phyloP scores from a whole-genome alignment of 768 basidiomycete genomes.

The Pulveroboletus sp. region DNA sequence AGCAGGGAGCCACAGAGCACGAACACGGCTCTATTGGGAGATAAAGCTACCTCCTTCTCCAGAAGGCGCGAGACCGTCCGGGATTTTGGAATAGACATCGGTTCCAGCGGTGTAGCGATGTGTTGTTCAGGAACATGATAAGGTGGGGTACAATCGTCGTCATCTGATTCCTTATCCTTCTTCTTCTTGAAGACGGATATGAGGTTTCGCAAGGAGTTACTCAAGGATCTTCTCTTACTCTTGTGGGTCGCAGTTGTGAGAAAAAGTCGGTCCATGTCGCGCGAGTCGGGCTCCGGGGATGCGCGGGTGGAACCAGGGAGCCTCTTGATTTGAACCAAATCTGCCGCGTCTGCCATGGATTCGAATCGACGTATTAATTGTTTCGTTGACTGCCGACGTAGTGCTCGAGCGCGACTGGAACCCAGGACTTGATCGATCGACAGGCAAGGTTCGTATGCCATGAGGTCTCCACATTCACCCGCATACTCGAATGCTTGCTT shows the following conservation, averaged over 20 bases:
- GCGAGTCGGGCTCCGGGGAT: slow-evolving; percentile 14
- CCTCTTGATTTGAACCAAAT: slow-evolving; percentile 5
- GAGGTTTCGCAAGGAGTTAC: slow-evolving; percentile 60
- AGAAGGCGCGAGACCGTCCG: slow-evolving; percentile 1
- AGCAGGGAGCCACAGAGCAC: slow-evolving; percentile 33
- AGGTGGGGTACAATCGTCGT: slow-evolving; percentile 14
- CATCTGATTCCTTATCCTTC: slow-evolving; percentile 28
- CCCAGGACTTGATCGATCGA: slow-evolving; percentile 1
- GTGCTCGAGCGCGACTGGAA: slow-evolving; percentile 1
- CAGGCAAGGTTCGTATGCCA: not conserved
- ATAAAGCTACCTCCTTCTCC: not conserved
- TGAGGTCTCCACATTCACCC: not conserved
- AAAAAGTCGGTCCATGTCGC: slow-evolving; percentile 13
- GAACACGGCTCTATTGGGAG: not conserved
- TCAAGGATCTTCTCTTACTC: slow-evolving; percentile 48
- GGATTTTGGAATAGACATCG: not conserved
- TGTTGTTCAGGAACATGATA: slow-evolving; percentile 6
- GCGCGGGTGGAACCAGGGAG: slow-evolving; percentile 9
- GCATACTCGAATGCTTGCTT: not conserved
- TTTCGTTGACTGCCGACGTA: slow-evolving; percentile 41
- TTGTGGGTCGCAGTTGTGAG: slow-evolving; percentile 27
- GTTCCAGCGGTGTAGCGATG: not conserved
- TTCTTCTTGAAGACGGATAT: slow-evolving; percentile 58
- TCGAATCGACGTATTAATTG: slow-evolving; percentile 53
- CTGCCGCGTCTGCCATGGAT: slow-evolving; percentile 31